These are phyloP conservation scores for Globisporangium nunn DNA, from an alignment of 352 stramenopile genomes.

Conservation along the genomic window DNA sequence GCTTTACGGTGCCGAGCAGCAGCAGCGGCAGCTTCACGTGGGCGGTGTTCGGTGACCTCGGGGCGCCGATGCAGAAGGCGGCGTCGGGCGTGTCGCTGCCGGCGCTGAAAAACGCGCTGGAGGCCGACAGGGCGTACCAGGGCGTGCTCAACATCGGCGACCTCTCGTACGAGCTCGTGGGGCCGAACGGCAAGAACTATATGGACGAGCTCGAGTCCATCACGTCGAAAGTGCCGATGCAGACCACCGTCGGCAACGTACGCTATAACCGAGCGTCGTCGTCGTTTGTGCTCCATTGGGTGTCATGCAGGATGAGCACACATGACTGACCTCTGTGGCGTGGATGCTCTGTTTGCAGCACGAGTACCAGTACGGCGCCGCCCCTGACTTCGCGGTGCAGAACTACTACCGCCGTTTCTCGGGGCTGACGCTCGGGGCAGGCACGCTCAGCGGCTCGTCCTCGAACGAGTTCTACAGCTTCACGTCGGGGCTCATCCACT, in stretches of 20 bases:
- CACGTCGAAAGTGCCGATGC: conserved; percentile 56
- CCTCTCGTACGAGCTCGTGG: conserved; percentile 60
- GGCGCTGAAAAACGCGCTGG: conserved; percentile 47
- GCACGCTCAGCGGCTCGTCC: conserved; percentile 42
- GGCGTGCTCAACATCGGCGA: conserved; percentile 73
- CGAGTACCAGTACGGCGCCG: conserved; percentile 55
- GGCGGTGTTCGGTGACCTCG: conserved; percentile 74
- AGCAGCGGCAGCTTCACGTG: conserved; percentile 35
- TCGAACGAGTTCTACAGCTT: conserved; percentile 81
- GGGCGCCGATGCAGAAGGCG: conserved; percentile 38
- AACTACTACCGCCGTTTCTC: conserved; percentile 71
- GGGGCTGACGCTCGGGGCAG: conserved; percentile 41
- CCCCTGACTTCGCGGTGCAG: conserved; percentile 46
- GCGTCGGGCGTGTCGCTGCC: conserved; percentile 55
- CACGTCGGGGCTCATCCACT: conserved; percentile 52
- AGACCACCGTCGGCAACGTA: conserved; percentile 72
- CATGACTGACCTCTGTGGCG: conserved; percentile 1
- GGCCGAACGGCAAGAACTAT: conserved; percentile 54
- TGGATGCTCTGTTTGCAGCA: conserved; percentile 26
- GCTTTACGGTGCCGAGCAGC: conserved; percentile 39
- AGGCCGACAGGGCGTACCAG: conserved; percentile 26
- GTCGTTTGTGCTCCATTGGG: background rate
- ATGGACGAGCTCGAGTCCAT: conserved; percentile 64
- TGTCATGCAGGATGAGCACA: background rate
- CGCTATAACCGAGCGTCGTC: conserved; percentile 1